Evolutionary conservation across 257 asterid genomes (phyloP), one percentile per base, ranked within the genome.

Genomic region (Solanum ossicruentum): DNA sequence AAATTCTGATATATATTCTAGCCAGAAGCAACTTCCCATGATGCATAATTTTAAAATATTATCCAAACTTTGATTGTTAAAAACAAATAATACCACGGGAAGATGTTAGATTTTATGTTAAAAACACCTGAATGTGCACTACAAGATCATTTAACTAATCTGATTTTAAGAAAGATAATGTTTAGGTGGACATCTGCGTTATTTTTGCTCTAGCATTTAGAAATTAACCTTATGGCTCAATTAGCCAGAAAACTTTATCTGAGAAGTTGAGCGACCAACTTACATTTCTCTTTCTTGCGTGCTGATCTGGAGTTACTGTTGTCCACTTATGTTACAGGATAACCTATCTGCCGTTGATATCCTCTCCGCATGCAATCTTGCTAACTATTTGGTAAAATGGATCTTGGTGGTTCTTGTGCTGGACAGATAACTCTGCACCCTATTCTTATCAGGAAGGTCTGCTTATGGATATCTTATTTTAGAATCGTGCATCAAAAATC

Each of bases 301-400:
- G 51, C 69, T 67, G 66, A 58, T 66, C 84, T 84, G 86, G 82
- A 80, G 84, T 84, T 75, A 65, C 84, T 88, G 39, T 85, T 84
- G 82, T 87, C 70, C 45, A 70, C 82, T 83, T 52, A 87, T 87
- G 86, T 86, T 88, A 86, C 96, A 96, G 99, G 99, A 96, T 93
- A 95, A 95, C 89, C 98, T 96, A 88, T 96, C 98, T 85, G 98
- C 98, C n/a, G 94, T 96, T 87, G 99, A 96, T 92, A 96, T 96
- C 86, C 99, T 96, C 86, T 95, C 99, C 61, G 98, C 99, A 43
- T 96, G 99, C 91, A 96, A 96, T 90, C 99, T 96, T 81, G 98
- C 93, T 82, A 96, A 96, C 87, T 96, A 96, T 90, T 96, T 61
- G 99, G 99, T 17, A 96, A 96, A 90, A 93, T 95, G 98, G 94